Evolutionary conservation across 768 basidiomycete genomes (phyloP).

Genomic region (Termitomyces sp.): DNA sequence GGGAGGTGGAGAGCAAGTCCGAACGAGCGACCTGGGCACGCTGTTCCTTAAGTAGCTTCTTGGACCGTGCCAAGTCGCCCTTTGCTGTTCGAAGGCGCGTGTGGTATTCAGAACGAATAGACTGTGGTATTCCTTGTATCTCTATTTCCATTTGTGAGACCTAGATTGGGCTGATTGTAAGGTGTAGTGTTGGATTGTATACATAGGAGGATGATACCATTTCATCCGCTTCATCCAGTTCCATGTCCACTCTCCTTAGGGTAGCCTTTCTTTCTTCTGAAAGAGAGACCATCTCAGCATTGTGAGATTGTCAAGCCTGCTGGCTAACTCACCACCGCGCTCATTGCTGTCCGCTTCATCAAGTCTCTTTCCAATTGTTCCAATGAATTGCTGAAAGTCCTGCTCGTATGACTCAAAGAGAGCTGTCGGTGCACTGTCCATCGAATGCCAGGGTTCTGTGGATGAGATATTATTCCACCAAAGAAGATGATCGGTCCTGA

Average conservation of each 20-base stretch:
- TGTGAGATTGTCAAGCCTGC: background rate
- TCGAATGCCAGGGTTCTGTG: conserved; percentile 23
- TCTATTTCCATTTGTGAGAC: conserved; percentile 99
- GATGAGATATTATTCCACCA: conserved; percentile 20
- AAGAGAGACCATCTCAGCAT: background rate
- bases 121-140: conserved; percentile 89
- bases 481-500: conserved; percentile 16
- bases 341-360: conserved; percentile 58
- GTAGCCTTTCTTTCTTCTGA: conserved; percentile 80
- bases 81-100: conserved; percentile 71
- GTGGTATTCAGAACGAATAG: conserved; percentile 73
- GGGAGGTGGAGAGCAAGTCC: conserved; percentile 65
- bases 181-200: background rate
- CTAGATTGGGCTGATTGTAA: conserved; percentile 32
- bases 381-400: conserved; percentile 82
- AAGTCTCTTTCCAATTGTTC: conserved; percentile 71
- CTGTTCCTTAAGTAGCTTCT: conserved; percentile 74
- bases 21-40: conserved; percentile 64
- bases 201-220: conserved; percentile 47
- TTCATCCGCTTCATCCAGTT: conserved; percentile 97
- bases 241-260: conserved; percentile 84
- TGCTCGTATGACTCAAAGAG: conserved; percentile 91
- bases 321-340: conserved; percentile 46
- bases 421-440: conserved; percentile 81
- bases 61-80: conserved; percentile 67